Evolutionary conservation across 2,329 filamentous ascomycete genomes (phyloP), one percentile per base, ranked within the genome.

Genomic region (Camillea tinctor): DNA sequence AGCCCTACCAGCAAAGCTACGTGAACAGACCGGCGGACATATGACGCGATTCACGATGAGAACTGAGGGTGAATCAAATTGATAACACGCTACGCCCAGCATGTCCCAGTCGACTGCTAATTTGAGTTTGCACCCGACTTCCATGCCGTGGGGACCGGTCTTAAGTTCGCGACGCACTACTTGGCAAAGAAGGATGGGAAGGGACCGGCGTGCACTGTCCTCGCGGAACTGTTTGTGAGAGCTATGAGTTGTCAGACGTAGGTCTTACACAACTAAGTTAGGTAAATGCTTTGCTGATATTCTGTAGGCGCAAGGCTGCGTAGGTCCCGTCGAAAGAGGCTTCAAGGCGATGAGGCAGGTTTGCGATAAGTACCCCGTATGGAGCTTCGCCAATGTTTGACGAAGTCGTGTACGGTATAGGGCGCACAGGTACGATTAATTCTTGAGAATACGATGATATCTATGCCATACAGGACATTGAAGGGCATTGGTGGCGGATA

Each of bases 341-440:
- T 23, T 50, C 49, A 20, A 50, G 49, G 49, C 49, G 17, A 21
- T 50, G 17, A 50, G 48, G n/a, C 5, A 50, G 48, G 48, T 89
- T 0, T 88, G 86, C 68, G 76, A 82, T 21, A 80, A 79, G 57
- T 74, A n/a, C n/a, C n/a, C n/a, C n/a, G n/a, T n/a, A 87, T 59
- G 82, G 81, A 1, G 80, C 82, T 0, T 76, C 88, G 1, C 75
- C 87, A 4, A 78, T 85, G n/a, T 63, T 85, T 0, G 84, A 86
- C 58, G 81, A 86, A 70, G 81, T 92, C 60, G 92, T 92, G 88
- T 88, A 83, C 54, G 88, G 88, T 9, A 84, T 85, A 73, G 87
- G 87, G 2, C 80, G 87, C 2, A 82, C 80, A 0, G 87, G 86
- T 0, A 84, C 78, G 5, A 73, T 90, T 65, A 83, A 90, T 72